Evolutionary conservation across 2,329 filamentous ascomycete species (phyloP), one percentile per base, ranked within the genome.

Genomic region (Akanthomyces muscarius): DNA sequence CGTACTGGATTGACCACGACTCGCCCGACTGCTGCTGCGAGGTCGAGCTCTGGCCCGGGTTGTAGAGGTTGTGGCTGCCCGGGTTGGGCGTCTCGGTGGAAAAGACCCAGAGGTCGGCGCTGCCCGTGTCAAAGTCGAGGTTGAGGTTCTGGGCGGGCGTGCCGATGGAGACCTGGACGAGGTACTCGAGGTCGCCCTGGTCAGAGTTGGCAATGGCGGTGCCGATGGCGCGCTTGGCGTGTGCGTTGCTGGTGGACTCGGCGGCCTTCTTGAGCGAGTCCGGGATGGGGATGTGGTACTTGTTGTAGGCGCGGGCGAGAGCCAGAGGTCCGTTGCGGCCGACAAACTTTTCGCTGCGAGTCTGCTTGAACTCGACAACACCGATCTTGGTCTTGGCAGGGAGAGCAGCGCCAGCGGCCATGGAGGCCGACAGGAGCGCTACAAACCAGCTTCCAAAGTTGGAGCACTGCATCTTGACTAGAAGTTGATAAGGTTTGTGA

Each of bases 211-310:
- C 60, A 1, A 33, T 21, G 52, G 52, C 60, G 16, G 42, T 50
- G 44, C 60, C 60, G 18, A 13, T 11, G 42, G 41, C 55, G 55
- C 60, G 60, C 42, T 44, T 51, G 44, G 42, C 47, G 42, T 77
- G 53, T 23, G 42, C 16, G 78, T 74, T n/a, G 84, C 75, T 33
- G 47, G 75, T 68, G 1, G 81, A 78, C 65, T 84, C 86, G 65
- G 77, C 79, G 67, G 85, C 78, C 53, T 81, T 76, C 36, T 71
- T 38, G 30, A 50, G 44, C 21, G 55, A 14, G 30, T 38, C 70
- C 5, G 80, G 80, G 38, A 86, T 77, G 51, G 75, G 81, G 18
- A 63, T 66, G 66, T 69, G 67, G 59, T 69, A 76, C 70, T 77
- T 77, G 67, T 61, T 63, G 69, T 75, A 75, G 52, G 70, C 70